Base-by-base conservation (phyloP, 805 yeast genomes). In the Zygosaccharomyces pseudorouxii region DNA sequence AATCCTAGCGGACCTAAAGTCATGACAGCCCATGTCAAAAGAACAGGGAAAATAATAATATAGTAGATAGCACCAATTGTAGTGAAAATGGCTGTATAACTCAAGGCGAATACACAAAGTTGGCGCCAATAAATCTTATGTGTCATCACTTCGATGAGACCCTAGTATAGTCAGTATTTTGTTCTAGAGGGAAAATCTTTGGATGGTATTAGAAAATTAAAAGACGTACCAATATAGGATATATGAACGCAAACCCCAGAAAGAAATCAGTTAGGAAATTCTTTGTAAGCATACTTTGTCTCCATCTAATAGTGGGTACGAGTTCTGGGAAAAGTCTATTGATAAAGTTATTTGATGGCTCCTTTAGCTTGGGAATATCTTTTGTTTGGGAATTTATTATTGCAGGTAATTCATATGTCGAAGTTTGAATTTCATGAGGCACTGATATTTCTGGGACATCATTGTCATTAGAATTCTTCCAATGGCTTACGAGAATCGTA, bases 1-100 rank as follows among this genome's bases (percentile, higher is more conserved):
- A 62, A 40, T 7, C 71, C 70, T 38, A 65, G 33, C 5, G 70
- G 69, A 1, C 71, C 71, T 30, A 65, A 45, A 5, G 63, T 37
- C 9, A 64, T 16, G 5, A 59, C 38, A 2, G 60, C 54, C 58
- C 60, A 59, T 4, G 57, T 47, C n/a, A 58, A 38, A 9, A 62
- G 39, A 3, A 60, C 38, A 2, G 71, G 71, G 20, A 67, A 48
- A 1, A 65, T 20, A 2, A 58, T n/a, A 7, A 62, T 38, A 45
- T 64, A 62, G 30, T 62, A 55, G 1, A 59, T 36, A 7, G 51
- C 43, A 1, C 54, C 64, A 11, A 63, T 56, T 1, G 56, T 51
- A 1, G 52, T 22, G 33, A 64, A 64, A 10, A 60, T 51, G 10
- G 56, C 36, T 1, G 53, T 36, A 46, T 59, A 65, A 22, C 60